phyloP scores from a whole-genome alignment of 192 early-diverging fungal genomes.

The Backusella liffmaniae region DNA sequence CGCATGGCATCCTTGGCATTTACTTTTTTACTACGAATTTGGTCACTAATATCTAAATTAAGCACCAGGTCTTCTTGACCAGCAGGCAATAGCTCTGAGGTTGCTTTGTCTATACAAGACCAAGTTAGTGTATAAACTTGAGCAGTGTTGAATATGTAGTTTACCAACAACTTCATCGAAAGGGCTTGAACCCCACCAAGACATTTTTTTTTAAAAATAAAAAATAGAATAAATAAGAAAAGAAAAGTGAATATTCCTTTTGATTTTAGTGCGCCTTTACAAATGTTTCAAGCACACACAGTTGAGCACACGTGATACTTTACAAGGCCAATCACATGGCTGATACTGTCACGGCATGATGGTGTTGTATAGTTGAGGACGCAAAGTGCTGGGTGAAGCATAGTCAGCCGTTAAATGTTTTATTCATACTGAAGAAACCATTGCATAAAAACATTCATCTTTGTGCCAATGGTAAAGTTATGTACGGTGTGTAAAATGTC shows the following conservation, averaged over 20 bases:
- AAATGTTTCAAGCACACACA: not conserved
- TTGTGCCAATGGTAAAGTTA: too few species aligned
- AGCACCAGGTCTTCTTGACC: conserved; percentile 82
- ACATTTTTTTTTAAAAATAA: conserved; percentile 2
- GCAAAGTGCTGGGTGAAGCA: too few species aligned
- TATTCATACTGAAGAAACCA: too few species aligned
- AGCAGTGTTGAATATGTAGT: not conserved
- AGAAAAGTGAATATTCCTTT: not conserved
- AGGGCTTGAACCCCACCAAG: conserved; percentile 32
- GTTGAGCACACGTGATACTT: not conserved
- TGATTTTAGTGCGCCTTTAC: not conserved
- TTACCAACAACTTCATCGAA: conserved; percentile 37
- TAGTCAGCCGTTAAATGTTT: too few species aligned
- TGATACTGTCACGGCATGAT: too few species aligned
- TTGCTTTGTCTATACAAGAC: conserved; percentile 66
- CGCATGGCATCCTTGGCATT: conserved; percentile 71
- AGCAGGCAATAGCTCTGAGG: conserved; percentile 85
- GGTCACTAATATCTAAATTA: conserved; percentile 91
- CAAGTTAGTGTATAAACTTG: not conserved
- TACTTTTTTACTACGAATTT: conserved; percentile 83
- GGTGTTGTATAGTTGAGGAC: too few species aligned
- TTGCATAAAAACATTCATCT: too few species aligned
- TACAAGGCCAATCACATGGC: too few species aligned
- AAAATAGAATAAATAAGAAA: conserved; percentile 9
- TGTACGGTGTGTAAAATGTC: too few species aligned